Percentiles rank a stretch among this genome's conserved stretches.
Evolutionary conservation across 495 filamentous ascomycete species (phyloP).

Genomic region (Cercophora scortea): DNA sequence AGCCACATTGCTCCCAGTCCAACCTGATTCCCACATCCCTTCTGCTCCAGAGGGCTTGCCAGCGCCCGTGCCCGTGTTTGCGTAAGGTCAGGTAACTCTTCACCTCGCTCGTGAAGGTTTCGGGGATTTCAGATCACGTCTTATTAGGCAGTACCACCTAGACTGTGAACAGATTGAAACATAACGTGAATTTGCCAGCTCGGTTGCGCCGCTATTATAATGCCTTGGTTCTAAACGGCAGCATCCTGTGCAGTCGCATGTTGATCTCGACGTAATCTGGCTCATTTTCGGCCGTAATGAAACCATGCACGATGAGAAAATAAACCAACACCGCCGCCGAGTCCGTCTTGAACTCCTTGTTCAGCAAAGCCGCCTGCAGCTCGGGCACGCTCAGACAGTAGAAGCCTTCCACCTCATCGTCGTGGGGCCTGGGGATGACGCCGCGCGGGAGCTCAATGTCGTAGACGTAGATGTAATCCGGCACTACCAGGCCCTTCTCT

Average conservation of each 20-base stretch:
- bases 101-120: too few relatives aligned
- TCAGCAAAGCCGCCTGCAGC: slow-evolving; percentile 32
- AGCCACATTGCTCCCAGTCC: too few relatives aligned
- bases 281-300: slow-evolving; percentile 45
- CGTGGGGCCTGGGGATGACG: slow-evolving; percentile 33
- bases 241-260: slow-evolving; percentile 36
- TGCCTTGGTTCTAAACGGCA: slow-evolving; percentile 24
- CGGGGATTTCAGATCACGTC: too few relatives aligned
- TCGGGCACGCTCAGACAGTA: slow-evolving; percentile 39
- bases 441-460: slow-evolving; percentile 37
- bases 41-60: too few relatives aligned
- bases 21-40: too few relatives aligned
- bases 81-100: too few relatives aligned
- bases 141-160: too few relatives aligned
- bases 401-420: slow-evolving; percentile 48
- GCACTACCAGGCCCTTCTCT: slow-evolving; percentile 41
- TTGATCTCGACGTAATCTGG: slow-evolving; percentile 40
- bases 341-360: slow-evolving; percentile 48
- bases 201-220: too few relatives aligned
- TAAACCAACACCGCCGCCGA: slow-evolving; percentile 42
- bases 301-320: slow-evolving; percentile 48
- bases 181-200: too few relatives aligned
- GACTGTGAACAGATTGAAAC: too few relatives aligned
- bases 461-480: slow-evolving; percentile 41
- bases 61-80: too few relatives aligned